These are phyloP conservation scores for Suillus bovinus DNA, from an alignment of 768 basidiomycete genomes.

Conservation along the genomic window DNA sequence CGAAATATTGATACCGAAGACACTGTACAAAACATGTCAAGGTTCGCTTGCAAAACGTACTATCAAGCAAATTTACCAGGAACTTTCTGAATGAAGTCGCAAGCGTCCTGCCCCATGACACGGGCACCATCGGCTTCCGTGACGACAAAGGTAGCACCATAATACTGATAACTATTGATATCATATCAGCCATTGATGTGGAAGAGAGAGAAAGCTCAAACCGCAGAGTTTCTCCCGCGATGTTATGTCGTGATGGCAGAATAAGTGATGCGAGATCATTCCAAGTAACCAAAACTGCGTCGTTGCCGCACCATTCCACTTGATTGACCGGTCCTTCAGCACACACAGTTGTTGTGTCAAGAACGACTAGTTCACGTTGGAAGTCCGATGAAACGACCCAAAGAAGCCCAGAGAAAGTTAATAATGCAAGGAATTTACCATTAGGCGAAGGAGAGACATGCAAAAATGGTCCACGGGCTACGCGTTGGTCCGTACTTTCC, in stretches of 20 bases:
- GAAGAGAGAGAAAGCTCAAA: constrained; percentile 38
- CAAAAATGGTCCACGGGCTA: constrained; percentile 86
- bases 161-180: constrained; percentile 71
- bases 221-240: constrained; percentile 52
- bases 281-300: constrained; percentile 90
- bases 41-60: neutral
- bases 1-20: constrained; percentile 83
- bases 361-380: constrained; percentile 84
- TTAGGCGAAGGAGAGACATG: constrained; percentile 91
- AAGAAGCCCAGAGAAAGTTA: constrained; percentile 70
- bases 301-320: constrained; percentile 96
- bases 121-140: constrained; percentile 91
- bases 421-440: constrained; percentile 85
- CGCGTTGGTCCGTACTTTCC: constrained; percentile 84
- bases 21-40: constrained; percentile 40
- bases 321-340: constrained; percentile 62
- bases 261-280: constrained; percentile 74
- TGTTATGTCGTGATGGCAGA: constrained; percentile 82
- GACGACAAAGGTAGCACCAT: constrained; percentile 72
- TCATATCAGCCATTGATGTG: constrained; percentile 2
- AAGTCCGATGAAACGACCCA: constrained; percentile 98
- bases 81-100: constrained; percentile 93
- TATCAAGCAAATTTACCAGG: constrained; percentile 55
- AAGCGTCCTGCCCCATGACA: constrained; percentile 74
- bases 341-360: constrained; percentile 63